Evolutionary conservation across 2,329 filamentous ascomycete species (phyloP), one percentile per base, ranked within the genome.

Genomic region (Amauroascus niger): DNA sequence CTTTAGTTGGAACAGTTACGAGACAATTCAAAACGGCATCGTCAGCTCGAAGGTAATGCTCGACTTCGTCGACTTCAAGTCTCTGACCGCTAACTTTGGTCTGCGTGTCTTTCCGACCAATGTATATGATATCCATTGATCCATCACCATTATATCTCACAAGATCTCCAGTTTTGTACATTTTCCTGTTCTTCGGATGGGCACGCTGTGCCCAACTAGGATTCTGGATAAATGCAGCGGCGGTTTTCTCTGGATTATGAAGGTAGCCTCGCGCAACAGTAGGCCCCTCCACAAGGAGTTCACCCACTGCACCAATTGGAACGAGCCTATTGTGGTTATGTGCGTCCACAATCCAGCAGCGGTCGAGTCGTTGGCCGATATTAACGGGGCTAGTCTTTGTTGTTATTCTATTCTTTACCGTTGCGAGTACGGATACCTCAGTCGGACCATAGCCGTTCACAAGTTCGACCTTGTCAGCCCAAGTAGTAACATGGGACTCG

Each of bases 371-470:
- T 20, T 58, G 61, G 1, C 68, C 67, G 24, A 72, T 62, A 35
- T 68, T 69, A 39, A 64, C 45, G 5, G 56, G 56, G 60, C n/a
- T 65, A 60, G 54, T 67, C 61, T 28, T 60, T 62, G 22, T 55
- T 55, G 14, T 60, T 28, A 45, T 61, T 59, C 63, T 66, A 64
- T 35, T 63, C 22, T 53, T 53, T 55, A 57, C 64, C 62, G 33
- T 40, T n/a, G 65, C 65, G 7, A 67, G 66, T 3, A 63, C 65
- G 13, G 65, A 66, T 52, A 65, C 69, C 41, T 73, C 69, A 0
- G 66, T 67, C 0, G 69, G 69, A 1, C 71, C 71, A 56, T 74
- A 73, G 2, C 64, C 66, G 54, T 70, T 72, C 13, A 65, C 55
- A 14, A 72, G 63, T 13, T 62, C 63, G 7, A 71, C 62, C 8